phyloP scores from a whole-genome alignment of 169 alveolate genomes.

The Condylostoma magnum region DNA sequence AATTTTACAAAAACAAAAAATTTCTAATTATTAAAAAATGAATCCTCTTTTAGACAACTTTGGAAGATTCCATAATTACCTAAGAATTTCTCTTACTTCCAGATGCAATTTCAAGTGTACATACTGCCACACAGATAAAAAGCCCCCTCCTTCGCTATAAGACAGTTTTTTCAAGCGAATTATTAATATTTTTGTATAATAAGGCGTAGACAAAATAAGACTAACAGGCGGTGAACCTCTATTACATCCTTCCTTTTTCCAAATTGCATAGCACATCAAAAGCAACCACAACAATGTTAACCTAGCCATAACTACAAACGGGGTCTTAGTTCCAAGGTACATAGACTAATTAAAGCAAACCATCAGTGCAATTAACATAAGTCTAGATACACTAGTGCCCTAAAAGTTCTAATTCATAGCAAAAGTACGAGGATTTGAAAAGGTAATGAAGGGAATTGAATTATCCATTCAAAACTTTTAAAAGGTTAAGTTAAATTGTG shows the following conservation, averaged over 20 bases:
- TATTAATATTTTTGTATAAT: neutral
- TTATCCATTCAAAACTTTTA: slow-evolving; percentile 13
- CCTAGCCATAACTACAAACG: slow-evolving; percentile 61
- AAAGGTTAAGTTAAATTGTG: slow-evolving; percentile 47
- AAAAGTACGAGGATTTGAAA: slow-evolving; percentile 35
- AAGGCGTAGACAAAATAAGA: slow-evolving; percentile 47
- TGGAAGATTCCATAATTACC: slow-evolving; percentile 44
- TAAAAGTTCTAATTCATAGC: slow-evolving; percentile 53
- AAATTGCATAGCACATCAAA: slow-evolving; percentile 32
- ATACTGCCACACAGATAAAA: slow-evolving; percentile 53
- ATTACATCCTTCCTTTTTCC: slow-evolving; percentile 21
- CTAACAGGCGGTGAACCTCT: slow-evolving; percentile 62
- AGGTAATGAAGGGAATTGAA: slow-evolving; percentile 31
- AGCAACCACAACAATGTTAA: slow-evolving; percentile 10
- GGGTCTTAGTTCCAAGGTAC: slow-evolving; percentile 36
- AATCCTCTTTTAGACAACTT: slow-evolving; percentile 18
- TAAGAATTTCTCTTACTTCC: slow-evolving; percentile 43
- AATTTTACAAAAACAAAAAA: no score
- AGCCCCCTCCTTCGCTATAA: neutral
- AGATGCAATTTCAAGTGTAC: slow-evolving; percentile 52
- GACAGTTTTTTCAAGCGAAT: neutral
- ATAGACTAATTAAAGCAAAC: slow-evolving; percentile 46
- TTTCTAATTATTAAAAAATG: neutral
- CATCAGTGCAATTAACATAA: slow-evolving; percentile 33
- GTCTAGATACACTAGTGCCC: slow-evolving; percentile 50